Percentiles rank a stretch among this genome's conserved stretches.
Evolutionary conservation across 2,329 filamentous ascomycete genomes (phyloP).

Genomic region (Colletotrichum neosansevieriae): DNA sequence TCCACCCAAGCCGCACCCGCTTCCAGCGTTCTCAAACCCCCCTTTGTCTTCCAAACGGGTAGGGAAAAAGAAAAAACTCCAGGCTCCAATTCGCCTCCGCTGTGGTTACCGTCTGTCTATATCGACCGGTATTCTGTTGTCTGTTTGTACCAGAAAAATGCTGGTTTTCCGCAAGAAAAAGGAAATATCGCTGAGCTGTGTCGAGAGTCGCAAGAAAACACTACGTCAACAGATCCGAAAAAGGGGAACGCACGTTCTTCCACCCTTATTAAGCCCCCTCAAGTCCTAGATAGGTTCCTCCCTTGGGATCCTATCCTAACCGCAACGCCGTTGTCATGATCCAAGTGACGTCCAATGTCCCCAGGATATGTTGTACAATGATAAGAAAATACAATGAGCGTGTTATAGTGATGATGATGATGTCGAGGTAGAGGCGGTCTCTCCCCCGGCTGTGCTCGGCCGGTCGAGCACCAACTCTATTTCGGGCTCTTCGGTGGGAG

Average conservation of each 20-base stretch:
- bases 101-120: slow-evolving; percentile 6
- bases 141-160: not conserved
- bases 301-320: not conserved
- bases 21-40: not conserved
- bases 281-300: not conserved
- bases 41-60: not conserved
- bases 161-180: slow-evolving; percentile 1
- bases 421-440: slow-evolving; percentile 41
- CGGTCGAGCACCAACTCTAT: slow-evolving; percentile 45
- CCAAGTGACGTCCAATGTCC: slow-evolving; percentile 26
- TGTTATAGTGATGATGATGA: slow-evolving; percentile 43
- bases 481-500: slow-evolving; percentile 51
- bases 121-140: slow-evolving; percentile 7
- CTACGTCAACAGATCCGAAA: slow-evolving; percentile 6
- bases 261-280: not conserved
- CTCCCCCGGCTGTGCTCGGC: slow-evolving; percentile 22
- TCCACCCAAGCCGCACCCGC: slow-evolving; percentile 8
- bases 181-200: slow-evolving; percentile 1
- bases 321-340: slow-evolving; percentile 21
- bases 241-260: not conserved
- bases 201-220: not conserved
- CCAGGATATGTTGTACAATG: slow-evolving; percentile 33
- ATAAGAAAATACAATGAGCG: slow-evolving; percentile 36
- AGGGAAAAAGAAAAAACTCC: slow-evolving; percentile 16
- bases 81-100: slow-evolving; percentile 26